These are phyloP conservation scores for Fraxinus sp. DNA, from an alignment of 305 asterid genomes.

Conservation along the genomic window DNA sequence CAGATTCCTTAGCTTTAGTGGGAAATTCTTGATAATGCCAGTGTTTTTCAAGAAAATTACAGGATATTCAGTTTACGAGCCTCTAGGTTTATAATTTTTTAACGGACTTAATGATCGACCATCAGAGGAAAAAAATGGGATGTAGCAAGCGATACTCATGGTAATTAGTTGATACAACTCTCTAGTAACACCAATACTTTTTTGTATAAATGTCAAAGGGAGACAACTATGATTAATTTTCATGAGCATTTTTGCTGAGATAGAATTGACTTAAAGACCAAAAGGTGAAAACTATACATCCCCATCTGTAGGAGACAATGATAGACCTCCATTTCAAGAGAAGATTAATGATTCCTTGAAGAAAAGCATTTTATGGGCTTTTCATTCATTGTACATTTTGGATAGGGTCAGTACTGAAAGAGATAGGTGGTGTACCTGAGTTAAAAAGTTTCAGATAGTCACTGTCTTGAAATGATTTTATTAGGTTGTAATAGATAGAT, in stretches of 20 bases:
- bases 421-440: not conserved
- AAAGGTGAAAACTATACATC: conserved; percentile 43
- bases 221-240: conserved; percentile 27
- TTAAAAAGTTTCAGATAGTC: conserved; percentile 20
- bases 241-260: conserved; percentile 8
- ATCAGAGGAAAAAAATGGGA: not conserved
- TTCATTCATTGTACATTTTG: not conserved
- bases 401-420: not conserved
- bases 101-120: not conserved
- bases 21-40: conserved; percentile 29
- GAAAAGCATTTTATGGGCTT: not conserved
- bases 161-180: not conserved
- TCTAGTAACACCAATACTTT: not conserved
- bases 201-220: not conserved
- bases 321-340: conserved; percentile 35
- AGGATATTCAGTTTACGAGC: not conserved
- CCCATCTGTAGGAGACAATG: conserved; percentile 38
- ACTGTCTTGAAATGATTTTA: conserved; percentile 25
- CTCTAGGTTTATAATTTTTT: conserved; percentile 13
- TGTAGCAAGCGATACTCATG: not conserved
- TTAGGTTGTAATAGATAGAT: not conserved
- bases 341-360: conserved; percentile 32
- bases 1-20: conserved; percentile 11
- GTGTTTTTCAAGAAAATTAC: conserved; percentile 27
- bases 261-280: conserved; percentile 39